A percentile compares a stretch with the other conserved stretches of the same genome.
Evolutionary conservation across 2,329 filamentous ascomycete species (phyloP).

Genomic region (Ceratocystis albifundus): DNA sequence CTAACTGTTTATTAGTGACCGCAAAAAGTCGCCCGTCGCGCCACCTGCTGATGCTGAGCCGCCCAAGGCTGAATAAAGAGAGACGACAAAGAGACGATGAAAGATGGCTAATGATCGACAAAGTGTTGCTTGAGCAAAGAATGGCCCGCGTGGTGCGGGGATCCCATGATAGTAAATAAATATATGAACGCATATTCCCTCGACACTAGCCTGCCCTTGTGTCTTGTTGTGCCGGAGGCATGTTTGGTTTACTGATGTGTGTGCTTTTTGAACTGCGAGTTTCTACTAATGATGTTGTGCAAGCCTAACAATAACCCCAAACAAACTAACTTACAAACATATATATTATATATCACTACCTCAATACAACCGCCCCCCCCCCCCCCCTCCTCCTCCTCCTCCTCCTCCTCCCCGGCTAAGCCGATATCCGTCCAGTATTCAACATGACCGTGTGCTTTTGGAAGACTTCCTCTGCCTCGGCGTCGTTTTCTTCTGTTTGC

Average conservation of each 20-base stretch:
- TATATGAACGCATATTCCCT: slow-evolving; percentile 10
- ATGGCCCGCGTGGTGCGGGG: neutral
- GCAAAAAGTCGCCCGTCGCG: slow-evolving; percentile 19
- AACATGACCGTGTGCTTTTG: slow-evolving; percentile 21
- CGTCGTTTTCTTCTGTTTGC: neutral
- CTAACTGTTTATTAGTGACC: slow-evolving; percentile 15
- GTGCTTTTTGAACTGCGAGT: neutral
- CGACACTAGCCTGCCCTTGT: neutral
- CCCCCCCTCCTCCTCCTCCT: too few relatives aligned
- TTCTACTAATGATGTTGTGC: too few relatives aligned
- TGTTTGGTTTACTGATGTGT: neutral
- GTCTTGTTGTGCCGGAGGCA: neutral
- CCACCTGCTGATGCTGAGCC: slow-evolving; percentile 9
- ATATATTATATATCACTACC: too few relatives aligned
- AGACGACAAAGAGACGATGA: neutral
- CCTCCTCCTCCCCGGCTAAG: neutral
- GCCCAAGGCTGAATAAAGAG: slow-evolving; percentile 14
- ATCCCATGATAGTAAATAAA: neutral
- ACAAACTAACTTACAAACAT: too few relatives aligned
- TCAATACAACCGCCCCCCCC: too few relatives aligned
- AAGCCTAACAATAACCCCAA: too few relatives aligned
- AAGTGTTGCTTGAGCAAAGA: neutral
- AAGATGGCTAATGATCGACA: neutral
- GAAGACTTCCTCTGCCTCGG: slow-evolving; percentile 13
- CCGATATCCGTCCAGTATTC: slow-evolving; percentile 16